phyloP scores from a whole-genome alignment of 441 rosid species.

The Erysimum cheiri region DNA sequence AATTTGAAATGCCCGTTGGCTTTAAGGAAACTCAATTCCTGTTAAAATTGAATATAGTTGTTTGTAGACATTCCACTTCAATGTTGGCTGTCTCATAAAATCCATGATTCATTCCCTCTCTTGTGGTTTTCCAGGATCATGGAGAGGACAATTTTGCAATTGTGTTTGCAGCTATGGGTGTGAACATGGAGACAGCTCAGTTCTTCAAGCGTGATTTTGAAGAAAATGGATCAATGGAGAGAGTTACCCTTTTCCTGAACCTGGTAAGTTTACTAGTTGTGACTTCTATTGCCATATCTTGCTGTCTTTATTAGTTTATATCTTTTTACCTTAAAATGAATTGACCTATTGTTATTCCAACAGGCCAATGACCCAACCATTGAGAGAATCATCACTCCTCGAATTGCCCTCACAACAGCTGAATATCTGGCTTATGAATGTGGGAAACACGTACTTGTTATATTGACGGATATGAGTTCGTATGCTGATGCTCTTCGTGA shows the following conservation, averaged over 20 bases:
- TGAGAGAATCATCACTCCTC: conserved; percentile 94
- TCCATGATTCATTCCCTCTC: background rate
- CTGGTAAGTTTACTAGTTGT: conserved; percentile 57
- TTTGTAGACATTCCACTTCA: background rate
- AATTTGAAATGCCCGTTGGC: too few relatives aligned
- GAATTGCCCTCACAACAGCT: conserved; percentile 94
- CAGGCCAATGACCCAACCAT: conserved; percentile 99
- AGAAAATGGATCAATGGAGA: conserved; percentile 99
- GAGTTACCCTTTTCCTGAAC: conserved; percentile 95
- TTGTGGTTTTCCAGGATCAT: conserved; percentile 56
- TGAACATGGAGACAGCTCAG: conserved; percentile 99
- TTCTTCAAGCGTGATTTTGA: conserved; percentile 99
- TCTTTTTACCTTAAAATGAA: conserved; percentile 3
- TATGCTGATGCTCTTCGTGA: conserved; percentile 99
- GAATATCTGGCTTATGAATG: conserved; percentile 98
- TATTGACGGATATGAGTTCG: conserved; percentile 96
- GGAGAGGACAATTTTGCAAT: conserved; percentile 99
- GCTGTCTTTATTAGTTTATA: background rate
- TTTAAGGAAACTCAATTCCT: background rate
- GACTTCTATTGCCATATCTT: background rate
- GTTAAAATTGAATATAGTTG: background rate
- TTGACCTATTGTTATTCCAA: background rate
- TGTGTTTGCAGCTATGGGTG: conserved; percentile 99
- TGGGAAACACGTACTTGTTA: conserved; percentile 98
- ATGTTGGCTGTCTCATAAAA: conserved; percentile 3